Percentiles rank a stretch among this genome's conserved stretches.
These are phyloP conservation scores for Aspergillaceae sp. DNA, from an alignment of 2,329 filamentous ascomycete genomes.

Conservation along the genomic window DNA sequence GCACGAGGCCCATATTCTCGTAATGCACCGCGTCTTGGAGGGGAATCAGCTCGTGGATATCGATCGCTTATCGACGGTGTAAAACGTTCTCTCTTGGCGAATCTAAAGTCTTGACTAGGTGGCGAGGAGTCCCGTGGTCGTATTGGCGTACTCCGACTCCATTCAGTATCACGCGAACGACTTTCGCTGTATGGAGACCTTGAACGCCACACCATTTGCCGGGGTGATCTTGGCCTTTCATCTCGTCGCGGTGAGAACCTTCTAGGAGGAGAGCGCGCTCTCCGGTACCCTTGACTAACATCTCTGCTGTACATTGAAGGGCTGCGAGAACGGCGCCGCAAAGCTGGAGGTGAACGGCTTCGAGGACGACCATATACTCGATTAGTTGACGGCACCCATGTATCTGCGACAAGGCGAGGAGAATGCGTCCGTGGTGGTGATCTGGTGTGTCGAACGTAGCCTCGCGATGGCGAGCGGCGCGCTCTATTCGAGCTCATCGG, in stretches of 20 bases:
- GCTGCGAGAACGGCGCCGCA: slow-evolving; percentile 36
- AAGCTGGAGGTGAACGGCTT: slow-evolving; percentile 35
- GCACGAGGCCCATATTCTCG: slow-evolving; percentile 27
- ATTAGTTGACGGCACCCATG: slow-evolving; percentile 32
- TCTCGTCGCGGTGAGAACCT: slow-evolving; percentile 35
- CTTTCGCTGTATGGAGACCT: slow-evolving; percentile 30
- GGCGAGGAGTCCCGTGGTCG: slow-evolving; percentile 31
- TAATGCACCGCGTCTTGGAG: slow-evolving; percentile 28
- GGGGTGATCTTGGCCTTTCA: slow-evolving; percentile 31
- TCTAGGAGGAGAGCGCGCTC: slow-evolving; percentile 31
- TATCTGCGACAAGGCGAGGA: slow-evolving; percentile 32
- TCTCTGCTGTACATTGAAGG: slow-evolving; percentile 32
- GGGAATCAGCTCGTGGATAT: slow-evolving; percentile 35
- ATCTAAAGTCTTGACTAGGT: slow-evolving; percentile 22
- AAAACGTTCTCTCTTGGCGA: slow-evolving; percentile 26
- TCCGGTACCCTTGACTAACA: slow-evolving; percentile 20
- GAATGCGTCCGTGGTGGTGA: slow-evolving; percentile 32
- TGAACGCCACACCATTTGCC: slow-evolving; percentile 27
- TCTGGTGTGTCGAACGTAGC: slow-evolving; percentile 27
- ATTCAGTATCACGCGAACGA: slow-evolving; percentile 22
- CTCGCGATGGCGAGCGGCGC: slow-evolving; percentile 27
- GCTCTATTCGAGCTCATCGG: slow-evolving; percentile 20
- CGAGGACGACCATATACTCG: slow-evolving; percentile 27
- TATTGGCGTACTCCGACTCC: slow-evolving; percentile 25
- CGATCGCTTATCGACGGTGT: slow-evolving; percentile 19